Evolutionary conservation across 352 stramenopile genomes (phyloP).

Genomic region (Globisporangium sylvaticum): DNA sequence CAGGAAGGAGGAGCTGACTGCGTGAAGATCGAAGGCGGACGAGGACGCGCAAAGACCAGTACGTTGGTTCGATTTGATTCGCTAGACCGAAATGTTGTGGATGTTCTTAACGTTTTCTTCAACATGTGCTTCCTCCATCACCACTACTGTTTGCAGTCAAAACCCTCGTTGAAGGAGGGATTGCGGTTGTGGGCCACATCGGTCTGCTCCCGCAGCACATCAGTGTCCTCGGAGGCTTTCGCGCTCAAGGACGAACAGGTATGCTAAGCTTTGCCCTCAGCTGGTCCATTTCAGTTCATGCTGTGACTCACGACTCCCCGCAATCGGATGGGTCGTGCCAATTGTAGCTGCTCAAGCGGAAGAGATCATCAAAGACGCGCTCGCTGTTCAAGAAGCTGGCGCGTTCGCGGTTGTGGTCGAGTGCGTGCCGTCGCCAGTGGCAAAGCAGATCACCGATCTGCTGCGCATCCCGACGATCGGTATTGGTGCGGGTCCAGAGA

Average conservation of each 20-base stretch:
- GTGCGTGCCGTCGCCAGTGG: slow-evolving; percentile 87
- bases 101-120: not conserved
- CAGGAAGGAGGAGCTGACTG: slow-evolving; percentile 96
- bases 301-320: not conserved
- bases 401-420: slow-evolving; percentile 93
- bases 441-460: slow-evolving; percentile 91
- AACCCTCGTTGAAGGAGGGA: slow-evolving; percentile 72
- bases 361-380: slow-evolving; percentile 94
- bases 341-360: slow-evolving; percentile 70
- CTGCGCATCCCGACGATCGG: slow-evolving; percentile 98
- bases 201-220: slow-evolving; percentile 96
- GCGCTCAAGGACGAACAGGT: slow-evolving; percentile 94
- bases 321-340: not conserved
- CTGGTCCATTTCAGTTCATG: no score
- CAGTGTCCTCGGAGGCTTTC: slow-evolving; percentile 95
- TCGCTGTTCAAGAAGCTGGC: slow-evolving; percentile 93
- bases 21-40: slow-evolving; percentile 98
- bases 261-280: not conserved
- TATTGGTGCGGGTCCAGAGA: slow-evolving; percentile 94
- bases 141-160: slow-evolving; percentile 39
- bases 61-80: slow-evolving; percentile 2
- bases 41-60: slow-evolving; percentile 74
- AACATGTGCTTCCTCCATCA: slow-evolving; percentile 1
- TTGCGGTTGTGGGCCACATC: slow-evolving; percentile 98
- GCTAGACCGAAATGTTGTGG: not conserved